These are phyloP conservation scores for Penicillium pancosmium DNA, from an alignment of 495 filamentous ascomycete species.

Conservation along the genomic window DNA sequence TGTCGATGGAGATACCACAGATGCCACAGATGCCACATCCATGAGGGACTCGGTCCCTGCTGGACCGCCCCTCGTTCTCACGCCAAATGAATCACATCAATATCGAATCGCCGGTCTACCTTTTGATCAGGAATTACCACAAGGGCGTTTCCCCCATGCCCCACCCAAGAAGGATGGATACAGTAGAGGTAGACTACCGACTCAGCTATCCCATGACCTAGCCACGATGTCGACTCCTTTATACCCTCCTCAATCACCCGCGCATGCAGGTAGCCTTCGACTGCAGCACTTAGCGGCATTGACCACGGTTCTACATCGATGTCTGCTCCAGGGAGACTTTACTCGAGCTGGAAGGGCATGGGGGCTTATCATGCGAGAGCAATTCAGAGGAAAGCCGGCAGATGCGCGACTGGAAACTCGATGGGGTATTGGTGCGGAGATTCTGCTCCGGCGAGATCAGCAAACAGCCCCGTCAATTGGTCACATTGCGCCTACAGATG, in stretches of 20 bases:
- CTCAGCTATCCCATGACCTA: conserved; percentile 25
- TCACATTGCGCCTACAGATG: neutral
- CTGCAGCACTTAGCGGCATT: conserved; percentile 62
- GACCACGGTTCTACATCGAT: conserved; percentile 63
- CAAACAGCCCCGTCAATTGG: conserved; percentile 18
- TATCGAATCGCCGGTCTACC: conserved; percentile 51
- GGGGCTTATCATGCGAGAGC: conserved; percentile 62
- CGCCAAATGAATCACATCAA: conserved; percentile 50
- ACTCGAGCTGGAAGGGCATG: conserved; percentile 64
- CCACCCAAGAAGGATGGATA: conserved; percentile 19
- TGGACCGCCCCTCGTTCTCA: conserved; percentile 36
- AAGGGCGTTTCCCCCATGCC: conserved; percentile 48
- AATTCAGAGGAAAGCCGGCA: conserved; percentile 50
- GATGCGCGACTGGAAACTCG: conserved; percentile 58
- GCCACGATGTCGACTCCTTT: conserved; percentile 36
- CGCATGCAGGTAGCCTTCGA: conserved; percentile 43
- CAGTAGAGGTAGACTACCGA: conserved; percentile 14
- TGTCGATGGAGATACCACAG: conserved; percentile 25
- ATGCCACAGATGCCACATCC: conserved; percentile 42
- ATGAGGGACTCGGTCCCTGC: conserved; percentile 26
- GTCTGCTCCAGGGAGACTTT: conserved; percentile 62
- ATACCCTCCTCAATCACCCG: conserved; percentile 40
- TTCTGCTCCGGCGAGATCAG: conserved; percentile 55
- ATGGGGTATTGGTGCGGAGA: conserved; percentile 74
- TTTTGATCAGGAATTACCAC: conserved; percentile 46